Evolutionary conservation across 176 grass and related monocot genomes (phyloP).

Genomic region (Raddia guianensis): DNA sequence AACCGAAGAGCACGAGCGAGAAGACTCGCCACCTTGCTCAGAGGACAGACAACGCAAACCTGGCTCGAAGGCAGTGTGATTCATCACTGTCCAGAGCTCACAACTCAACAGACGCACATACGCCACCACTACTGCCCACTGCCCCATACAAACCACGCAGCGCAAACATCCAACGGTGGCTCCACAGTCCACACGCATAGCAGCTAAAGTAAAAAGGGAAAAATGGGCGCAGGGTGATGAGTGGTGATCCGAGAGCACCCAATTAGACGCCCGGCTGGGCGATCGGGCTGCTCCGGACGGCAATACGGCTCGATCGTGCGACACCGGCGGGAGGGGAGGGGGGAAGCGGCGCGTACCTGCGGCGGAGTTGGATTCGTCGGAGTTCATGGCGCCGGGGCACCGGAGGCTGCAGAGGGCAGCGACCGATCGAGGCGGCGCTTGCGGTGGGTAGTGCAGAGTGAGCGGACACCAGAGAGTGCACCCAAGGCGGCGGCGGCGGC

Average conservation of each 20-base stretch:
- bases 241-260: background rate
- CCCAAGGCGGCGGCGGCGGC: background rate
- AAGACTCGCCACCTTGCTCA: slow-evolving; percentile 3
- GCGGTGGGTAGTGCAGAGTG: background rate
- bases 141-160: slow-evolving; percentile 2
- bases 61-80: background rate
- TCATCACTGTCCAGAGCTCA: slow-evolving; percentile 13
- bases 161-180: background rate
- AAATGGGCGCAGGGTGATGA: background rate
- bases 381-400: slow-evolving; percentile 33
- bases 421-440: slow-evolving; percentile 21
- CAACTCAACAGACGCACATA: background rate
- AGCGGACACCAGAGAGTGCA: background rate
- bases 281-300: slow-evolving; percentile 27
- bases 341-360: slow-evolving; percentile 32
- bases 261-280: background rate
- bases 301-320: slow-evolving; percentile 20
- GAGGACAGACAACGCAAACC: background rate
- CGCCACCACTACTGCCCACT: background rate
- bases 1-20: background rate
- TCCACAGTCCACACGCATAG: background rate
- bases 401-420: background rate
- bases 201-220: background rate
- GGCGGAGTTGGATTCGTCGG: slow-evolving; percentile 26
- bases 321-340: background rate